phyloP scores from a whole-genome alignment of 352 stramenopile genomes.

The Phytophthora cryptogea region DNA sequence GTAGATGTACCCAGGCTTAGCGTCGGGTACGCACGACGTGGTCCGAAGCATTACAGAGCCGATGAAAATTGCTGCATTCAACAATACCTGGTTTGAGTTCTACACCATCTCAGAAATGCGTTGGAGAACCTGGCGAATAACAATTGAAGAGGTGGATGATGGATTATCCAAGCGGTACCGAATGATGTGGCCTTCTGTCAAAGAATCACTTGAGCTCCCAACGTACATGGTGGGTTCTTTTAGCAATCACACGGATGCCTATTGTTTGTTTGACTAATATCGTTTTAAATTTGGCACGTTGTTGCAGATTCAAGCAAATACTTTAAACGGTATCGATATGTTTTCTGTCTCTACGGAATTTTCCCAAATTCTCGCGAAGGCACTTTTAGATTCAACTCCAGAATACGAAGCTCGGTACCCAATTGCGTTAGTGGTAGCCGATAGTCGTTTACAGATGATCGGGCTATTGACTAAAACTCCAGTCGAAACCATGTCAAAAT shows the following conservation, averaged over 20 bases:
- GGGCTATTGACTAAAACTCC: conserved; percentile 15
- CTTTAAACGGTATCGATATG: conserved; percentile 8
- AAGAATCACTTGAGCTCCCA: conserved; percentile 42
- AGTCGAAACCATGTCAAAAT: background rate
- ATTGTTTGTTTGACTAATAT: background rate
- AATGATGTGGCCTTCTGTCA: conserved; percentile 46
- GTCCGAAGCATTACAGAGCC: conserved; percentile 38
- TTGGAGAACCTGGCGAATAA: conserved; percentile 35
- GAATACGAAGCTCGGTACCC: conserved; percentile 9
- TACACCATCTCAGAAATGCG: conserved; percentile 35
- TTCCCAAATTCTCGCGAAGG: conserved; percentile 13
- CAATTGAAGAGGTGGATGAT: conserved; percentile 1
- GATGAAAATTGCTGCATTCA: background rate
- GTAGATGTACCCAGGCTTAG: conserved; percentile 47
- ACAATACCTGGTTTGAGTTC: conserved; percentile 28
- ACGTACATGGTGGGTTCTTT: conserved; percentile 28
- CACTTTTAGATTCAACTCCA: conserved; percentile 6
- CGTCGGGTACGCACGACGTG: conserved; percentile 27
- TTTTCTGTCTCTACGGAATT: conserved; percentile 12
- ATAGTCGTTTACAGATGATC: conserved; percentile 22
- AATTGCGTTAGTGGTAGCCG: conserved; percentile 22
- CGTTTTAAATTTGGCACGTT: background rate
- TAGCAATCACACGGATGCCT: background rate
- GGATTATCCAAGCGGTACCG: conserved; percentile 5
- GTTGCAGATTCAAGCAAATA: conserved; percentile 13